Evolutionary conservation across 2,329 filamentous ascomycete species (phyloP).

Genomic region (Lecanicillium sp.): DNA sequence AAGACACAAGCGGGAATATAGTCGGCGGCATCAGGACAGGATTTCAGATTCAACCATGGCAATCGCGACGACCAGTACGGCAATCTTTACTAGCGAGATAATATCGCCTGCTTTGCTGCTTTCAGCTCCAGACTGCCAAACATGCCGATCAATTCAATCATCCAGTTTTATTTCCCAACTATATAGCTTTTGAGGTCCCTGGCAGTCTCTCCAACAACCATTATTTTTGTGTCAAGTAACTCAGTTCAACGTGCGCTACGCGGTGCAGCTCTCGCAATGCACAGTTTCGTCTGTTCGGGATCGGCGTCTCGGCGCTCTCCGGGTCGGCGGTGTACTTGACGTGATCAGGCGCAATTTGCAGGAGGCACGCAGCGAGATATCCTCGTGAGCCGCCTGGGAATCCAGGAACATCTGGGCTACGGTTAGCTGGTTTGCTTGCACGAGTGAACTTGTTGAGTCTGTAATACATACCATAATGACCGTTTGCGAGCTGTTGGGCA

Average conservation of each 20-base stretch:
- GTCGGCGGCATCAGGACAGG: background rate
- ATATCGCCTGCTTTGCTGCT: slow-evolving; percentile 1
- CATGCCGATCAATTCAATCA: slow-evolving; percentile 1
- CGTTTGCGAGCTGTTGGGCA: background rate
- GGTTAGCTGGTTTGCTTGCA: slow-evolving; percentile 1
- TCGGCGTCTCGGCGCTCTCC: background rate
- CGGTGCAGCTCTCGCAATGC: slow-evolving; percentile 5
- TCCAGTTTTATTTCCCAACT: slow-evolving; percentile 2
- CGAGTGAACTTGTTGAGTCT: background rate
- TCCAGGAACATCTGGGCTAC: background rate
- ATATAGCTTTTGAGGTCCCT: slow-evolving; percentile 1
- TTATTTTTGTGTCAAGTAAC: background rate
- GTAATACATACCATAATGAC: background rate
- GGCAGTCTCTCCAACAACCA: background rate
- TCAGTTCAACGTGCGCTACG: slow-evolving; percentile 2
- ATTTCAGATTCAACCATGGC: background rate
- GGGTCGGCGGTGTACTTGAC: background rate
- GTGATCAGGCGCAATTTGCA: slow-evolving; percentile 4
- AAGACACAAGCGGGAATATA: background rate
- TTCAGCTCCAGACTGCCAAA: slow-evolving; percentile 2
- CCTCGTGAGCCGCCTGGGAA: background rate
- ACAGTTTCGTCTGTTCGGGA: background rate
- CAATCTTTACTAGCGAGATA: background rate
- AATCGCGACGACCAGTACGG: background rate
- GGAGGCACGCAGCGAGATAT: background rate